A percentile compares a stretch with the other conserved stretches of the same genome.
phyloP scores from a whole-genome alignment of 192 early-diverging fungal genomes.

The Geranomyces michiganensis region DNA sequence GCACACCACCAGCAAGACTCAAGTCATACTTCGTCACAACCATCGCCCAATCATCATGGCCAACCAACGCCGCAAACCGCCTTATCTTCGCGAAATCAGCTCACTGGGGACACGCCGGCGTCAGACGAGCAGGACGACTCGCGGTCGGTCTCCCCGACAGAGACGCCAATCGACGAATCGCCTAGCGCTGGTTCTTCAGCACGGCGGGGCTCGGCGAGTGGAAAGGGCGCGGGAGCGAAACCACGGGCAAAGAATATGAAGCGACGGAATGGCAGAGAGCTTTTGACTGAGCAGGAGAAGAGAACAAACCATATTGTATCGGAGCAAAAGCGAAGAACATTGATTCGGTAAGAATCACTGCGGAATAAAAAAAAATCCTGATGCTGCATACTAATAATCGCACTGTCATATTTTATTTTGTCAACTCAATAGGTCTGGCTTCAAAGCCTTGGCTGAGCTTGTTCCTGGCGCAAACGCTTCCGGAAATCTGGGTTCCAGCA shows the following conservation, averaged over 20 bases:
- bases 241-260: constrained; percentile 15
- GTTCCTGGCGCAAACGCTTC: constrained; percentile 32
- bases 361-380: not conserved
- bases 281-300: constrained; percentile 78
- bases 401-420: not conserved
- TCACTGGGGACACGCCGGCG: not conserved
- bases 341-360: constrained; percentile 45
- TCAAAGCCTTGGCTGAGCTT: constrained; percentile 34
- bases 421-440: constrained; percentile 23
- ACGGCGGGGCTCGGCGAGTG: not conserved
- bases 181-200: not conserved
- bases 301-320: constrained; percentile 74
- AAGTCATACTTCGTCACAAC: not conserved
- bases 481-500: constrained; percentile 59
- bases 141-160: not conserved
- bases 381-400: not conserved
- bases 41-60: not conserved
- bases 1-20: not conserved
- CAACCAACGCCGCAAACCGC: not conserved
- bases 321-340: constrained; percentile 73
- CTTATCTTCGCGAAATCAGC: not conserved
- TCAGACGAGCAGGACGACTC: not conserved
- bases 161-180: not conserved
- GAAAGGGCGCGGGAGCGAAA: not conserved
- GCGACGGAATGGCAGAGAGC: constrained; percentile 48